phyloP scores from a whole-genome alignment of 2,329 filamentous ascomycete species.

The Aspergillus quadrilineatus region DNA sequence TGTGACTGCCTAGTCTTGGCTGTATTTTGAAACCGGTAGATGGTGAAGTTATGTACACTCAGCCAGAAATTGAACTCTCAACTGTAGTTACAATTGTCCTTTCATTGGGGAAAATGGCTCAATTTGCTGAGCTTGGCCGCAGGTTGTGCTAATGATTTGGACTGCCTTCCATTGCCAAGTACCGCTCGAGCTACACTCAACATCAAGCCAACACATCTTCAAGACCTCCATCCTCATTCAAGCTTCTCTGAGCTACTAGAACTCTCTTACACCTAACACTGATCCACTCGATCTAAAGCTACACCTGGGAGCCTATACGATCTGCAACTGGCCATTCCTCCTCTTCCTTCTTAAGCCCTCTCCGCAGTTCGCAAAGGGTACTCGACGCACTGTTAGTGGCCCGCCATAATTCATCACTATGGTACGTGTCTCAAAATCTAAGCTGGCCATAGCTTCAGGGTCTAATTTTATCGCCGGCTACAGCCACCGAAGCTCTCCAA shows the following conservation, averaged over 20 bases:
- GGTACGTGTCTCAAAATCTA: slow-evolving; percentile 1
- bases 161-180: neutral
- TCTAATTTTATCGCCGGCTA: neutral
- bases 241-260: neutral
- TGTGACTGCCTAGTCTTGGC: neutral
- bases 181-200: neutral
- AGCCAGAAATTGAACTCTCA: too few relatives aligned
- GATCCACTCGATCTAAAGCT: neutral
- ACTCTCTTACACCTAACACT: neutral
- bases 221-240: neutral
- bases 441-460: neutral
- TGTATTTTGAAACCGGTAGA: too few relatives aligned
- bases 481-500: slow-evolving; percentile 57
- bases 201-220: neutral
- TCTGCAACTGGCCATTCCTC: neutral
- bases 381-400: neutral
- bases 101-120: neutral
- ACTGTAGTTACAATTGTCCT: neutral
- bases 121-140: neutral
- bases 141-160: neutral
- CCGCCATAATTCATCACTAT: neutral
- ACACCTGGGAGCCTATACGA: neutral
- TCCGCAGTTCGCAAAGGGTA: neutral
- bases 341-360: neutral
- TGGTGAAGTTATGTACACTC: too few relatives aligned